Conservation (phyloP, 2,329 filamentous ascomycete genomes). For the Phaeosphaeriaceae sp. region DNA sequence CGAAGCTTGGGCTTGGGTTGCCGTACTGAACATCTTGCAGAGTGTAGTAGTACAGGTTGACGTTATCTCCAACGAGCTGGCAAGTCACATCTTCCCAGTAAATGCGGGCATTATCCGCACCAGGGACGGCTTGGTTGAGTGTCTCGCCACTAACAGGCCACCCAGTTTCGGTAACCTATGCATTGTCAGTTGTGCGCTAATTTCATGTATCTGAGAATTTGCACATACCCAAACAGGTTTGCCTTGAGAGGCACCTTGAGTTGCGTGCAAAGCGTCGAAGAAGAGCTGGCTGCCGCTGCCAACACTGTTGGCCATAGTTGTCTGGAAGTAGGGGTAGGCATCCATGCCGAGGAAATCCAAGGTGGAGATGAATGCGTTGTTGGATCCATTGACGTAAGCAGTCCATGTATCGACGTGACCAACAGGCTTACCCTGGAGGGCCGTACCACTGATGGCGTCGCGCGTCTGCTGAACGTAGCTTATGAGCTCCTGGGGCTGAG, state of each 20-base stretch:
- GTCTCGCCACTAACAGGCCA: slow-evolving; percentile 78
- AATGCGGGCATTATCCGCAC: slow-evolving; percentile 71
- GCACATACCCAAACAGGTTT: slow-evolving; percentile 72
- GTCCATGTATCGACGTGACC: slow-evolving; percentile 94
- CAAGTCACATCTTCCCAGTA: slow-evolving; percentile 85
- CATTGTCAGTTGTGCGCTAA: not conserved
- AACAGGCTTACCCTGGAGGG: slow-evolving; percentile 64
- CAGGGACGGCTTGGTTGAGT: slow-evolving; percentile 67
- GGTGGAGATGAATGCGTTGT: slow-evolving; percentile 71
- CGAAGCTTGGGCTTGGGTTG: slow-evolving; percentile 73
- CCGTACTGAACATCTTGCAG: slow-evolving; percentile 69
- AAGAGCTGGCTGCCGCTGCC: slow-evolving; percentile 71
- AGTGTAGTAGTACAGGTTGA: slow-evolving; percentile 74
- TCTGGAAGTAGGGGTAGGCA: slow-evolving; percentile 84
- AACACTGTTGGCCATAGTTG: slow-evolving; percentile 63
- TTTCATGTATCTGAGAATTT: not conserved
- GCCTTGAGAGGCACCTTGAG: slow-evolving; percentile 63
- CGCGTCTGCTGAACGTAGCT: slow-evolving; percentile 75
- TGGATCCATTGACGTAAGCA: slow-evolving; percentile 70
- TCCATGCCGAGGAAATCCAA: slow-evolving; percentile 85
- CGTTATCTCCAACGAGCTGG: slow-evolving; percentile 64
- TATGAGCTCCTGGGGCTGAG: slow-evolving; percentile 67
- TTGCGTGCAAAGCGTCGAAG: slow-evolving; percentile 68
- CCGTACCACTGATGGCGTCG: slow-evolving; percentile 67
- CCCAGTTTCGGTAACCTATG: slow-evolving; percentile 77